Conservation (phyloP, 805 yeast genomes). For the Starmerella floris region DNA sequence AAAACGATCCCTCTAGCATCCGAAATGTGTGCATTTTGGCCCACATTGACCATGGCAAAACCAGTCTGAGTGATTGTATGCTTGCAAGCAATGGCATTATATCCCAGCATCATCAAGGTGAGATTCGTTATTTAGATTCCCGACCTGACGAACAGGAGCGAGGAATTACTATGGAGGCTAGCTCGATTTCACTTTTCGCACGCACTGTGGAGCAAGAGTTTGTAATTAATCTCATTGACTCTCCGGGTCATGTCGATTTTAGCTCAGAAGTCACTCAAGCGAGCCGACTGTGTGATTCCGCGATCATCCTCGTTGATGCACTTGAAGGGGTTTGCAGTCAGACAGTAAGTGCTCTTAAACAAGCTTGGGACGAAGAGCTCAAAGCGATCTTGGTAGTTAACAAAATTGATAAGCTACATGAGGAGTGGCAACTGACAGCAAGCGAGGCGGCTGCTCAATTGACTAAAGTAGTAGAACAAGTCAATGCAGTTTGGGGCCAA, state of each 20-base stretch:
- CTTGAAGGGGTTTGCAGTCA: slow-evolving; percentile 98
- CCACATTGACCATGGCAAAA: slow-evolving; percentile 97
- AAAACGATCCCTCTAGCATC: slow-evolving; percentile 52
- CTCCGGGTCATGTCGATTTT: slow-evolving; percentile 98
- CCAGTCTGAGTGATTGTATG: slow-evolving; percentile 82
- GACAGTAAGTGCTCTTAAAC: slow-evolving; percentile 80
- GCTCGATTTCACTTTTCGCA: slow-evolving; percentile 82
- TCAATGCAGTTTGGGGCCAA: slow-evolving; percentile 85
- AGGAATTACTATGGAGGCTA: slow-evolving; percentile 96
- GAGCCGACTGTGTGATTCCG: slow-evolving; percentile 92
- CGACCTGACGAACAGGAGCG: slow-evolving; percentile 90
- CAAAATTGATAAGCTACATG: slow-evolving; percentile 75
- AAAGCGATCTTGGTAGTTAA: slow-evolving; percentile 80
- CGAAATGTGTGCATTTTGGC: slow-evolving; percentile 92
- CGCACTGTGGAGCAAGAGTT: slow-evolving; percentile 52
- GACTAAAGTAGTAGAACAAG: slow-evolving; percentile 72
- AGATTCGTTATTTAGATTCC: slow-evolving; percentile 79
- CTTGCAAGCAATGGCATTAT: slow-evolving; percentile 93
- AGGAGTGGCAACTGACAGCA: slow-evolving; percentile 71
- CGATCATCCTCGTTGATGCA: slow-evolving; percentile 86
- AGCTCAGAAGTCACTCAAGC: slow-evolving; percentile 94
- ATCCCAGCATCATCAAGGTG: slow-evolving; percentile 89
- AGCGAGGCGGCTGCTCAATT: slow-evolving; percentile 75
- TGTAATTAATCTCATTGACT: slow-evolving; percentile 81
- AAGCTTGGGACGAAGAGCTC: slow-evolving; percentile 86